Base-by-base conservation (phyloP, 768 basidiomycete species). In the Suillus alpinus region DNA sequence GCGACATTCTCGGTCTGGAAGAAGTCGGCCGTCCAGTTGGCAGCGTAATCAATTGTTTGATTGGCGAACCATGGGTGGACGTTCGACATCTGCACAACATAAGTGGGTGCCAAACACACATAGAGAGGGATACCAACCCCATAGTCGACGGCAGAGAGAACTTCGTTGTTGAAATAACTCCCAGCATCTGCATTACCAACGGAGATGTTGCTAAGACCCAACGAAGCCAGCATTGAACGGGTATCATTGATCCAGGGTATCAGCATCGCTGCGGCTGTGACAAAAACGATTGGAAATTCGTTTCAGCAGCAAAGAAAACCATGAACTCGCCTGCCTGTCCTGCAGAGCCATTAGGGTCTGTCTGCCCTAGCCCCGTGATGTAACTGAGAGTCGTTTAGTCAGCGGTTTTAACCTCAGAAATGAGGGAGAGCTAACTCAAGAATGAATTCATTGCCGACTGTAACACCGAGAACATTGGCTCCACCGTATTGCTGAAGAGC, bases 21-120 rank as follows among this genome's bases (percentile, higher is more conserved):
- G 79, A 92, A 98, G 0, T 81, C 66, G 18, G 77, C 77, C 0
- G 93, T 95, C 96, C 96, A 99, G 6, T 65, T 82, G 0, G 95
- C 91, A 0, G 90, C 87, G 4, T 82, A 66, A 5, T 83, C 72
- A 29, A 88, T 85, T 8, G 83, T 80, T 29, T 88, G 82, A 65
- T 89, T 86, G n/a, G 89, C 95, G 71, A 97, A 98, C 93, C 92
- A 95, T 3, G 94, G 87, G 69, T 96, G 94, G 7, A 94, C 92
- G 63, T 97, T 96, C 6, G 92, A 83, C 89, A 95, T 84, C 87
- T 89, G 61, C 16, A 46, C 4, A 1, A 63, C 43, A 46, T 37
- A 8, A 61, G 50, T 50, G 18, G 34, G 16, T 40, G n/a, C 6
- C 59, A 29, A 53, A 50, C 47, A 52, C 43, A 31, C 16, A 59